Evolutionary conservation across 2,329 filamentous ascomycete species (phyloP).

Genomic region (Cladosporium sp.): DNA sequence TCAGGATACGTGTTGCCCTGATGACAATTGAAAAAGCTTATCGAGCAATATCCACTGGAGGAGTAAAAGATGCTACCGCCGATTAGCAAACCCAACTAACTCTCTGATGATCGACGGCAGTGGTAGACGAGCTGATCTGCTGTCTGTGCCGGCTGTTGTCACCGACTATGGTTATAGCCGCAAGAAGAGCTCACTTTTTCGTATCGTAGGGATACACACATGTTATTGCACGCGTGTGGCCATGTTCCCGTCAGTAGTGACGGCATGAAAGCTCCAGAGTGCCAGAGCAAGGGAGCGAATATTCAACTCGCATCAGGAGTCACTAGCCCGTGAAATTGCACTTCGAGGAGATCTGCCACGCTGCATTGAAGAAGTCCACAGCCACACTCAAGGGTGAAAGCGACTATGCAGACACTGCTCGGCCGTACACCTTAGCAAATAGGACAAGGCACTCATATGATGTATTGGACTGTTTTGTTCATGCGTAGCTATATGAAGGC

Average conservation of each 20-base stretch:
- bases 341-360: background rate
- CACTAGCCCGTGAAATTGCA: background rate
- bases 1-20: background rate
- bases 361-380: background rate
- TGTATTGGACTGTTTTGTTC: background rate
- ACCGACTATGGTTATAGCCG: background rate
- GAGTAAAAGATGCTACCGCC: background rate
- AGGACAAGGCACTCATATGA: background rate
- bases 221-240: background rate
- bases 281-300: background rate
- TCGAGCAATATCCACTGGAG: background rate
- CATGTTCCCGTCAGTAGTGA: background rate
- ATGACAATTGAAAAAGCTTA: background rate
- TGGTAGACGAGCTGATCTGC: no score
- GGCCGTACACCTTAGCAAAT: background rate
- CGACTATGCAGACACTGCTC: background rate
- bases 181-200: background rate
- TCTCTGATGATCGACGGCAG: background rate
- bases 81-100: background rate
- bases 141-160: background rate
- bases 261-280: background rate
- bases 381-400: background rate
- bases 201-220: background rate
- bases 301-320: background rate
- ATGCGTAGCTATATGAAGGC: slow-evolving; percentile 3